Evolutionary conservation across 192 early-diverging fungal genomes (phyloP).

Genomic region (Entomortierella parvispora): DNA sequence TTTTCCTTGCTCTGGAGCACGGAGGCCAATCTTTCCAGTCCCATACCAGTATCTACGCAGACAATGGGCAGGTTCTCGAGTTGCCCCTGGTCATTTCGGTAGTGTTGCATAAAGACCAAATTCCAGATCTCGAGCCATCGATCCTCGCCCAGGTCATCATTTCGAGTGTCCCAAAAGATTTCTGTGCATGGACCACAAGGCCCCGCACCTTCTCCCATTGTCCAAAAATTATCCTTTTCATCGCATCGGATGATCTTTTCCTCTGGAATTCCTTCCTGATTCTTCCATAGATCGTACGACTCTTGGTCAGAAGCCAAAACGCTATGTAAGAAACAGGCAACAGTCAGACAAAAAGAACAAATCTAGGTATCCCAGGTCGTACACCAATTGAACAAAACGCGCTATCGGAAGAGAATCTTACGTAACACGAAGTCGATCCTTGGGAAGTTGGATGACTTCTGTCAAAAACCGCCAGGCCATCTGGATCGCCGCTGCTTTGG

Average conservation of each 20-base stretch:
- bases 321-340: too few species aligned
- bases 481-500: conserved; percentile 60
- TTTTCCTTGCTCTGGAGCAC: conserved; percentile 63
- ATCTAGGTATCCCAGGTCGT: too few species aligned
- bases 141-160: conserved; percentile 52
- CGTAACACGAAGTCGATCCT: conserved; percentile 65
- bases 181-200: conserved; percentile 73
- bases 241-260: conserved; percentile 60
- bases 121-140: conserved; percentile 76
- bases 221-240: conserved; percentile 69
- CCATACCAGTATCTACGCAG: conserved; percentile 73
- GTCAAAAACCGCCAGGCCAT: conserved; percentile 69
- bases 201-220: conserved; percentile 71
- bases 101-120: conserved; percentile 69
- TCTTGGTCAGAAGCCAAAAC: conserved; percentile 67
- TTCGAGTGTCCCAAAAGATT: conserved; percentile 70
- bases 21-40: conserved; percentile 63
- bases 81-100: conserved; percentile 55
- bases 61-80: conserved; percentile 57
- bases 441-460: conserved; percentile 60
- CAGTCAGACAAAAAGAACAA: not conserved
- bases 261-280: conserved; percentile 60
- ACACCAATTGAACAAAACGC: too few species aligned
- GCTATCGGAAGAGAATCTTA: conserved; percentile 48
- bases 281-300: conserved; percentile 64